Base-by-base conservation (phyloP, 2,329 filamentous ascomycete genomes). In the Apiospora rasikravindrae region DNA sequence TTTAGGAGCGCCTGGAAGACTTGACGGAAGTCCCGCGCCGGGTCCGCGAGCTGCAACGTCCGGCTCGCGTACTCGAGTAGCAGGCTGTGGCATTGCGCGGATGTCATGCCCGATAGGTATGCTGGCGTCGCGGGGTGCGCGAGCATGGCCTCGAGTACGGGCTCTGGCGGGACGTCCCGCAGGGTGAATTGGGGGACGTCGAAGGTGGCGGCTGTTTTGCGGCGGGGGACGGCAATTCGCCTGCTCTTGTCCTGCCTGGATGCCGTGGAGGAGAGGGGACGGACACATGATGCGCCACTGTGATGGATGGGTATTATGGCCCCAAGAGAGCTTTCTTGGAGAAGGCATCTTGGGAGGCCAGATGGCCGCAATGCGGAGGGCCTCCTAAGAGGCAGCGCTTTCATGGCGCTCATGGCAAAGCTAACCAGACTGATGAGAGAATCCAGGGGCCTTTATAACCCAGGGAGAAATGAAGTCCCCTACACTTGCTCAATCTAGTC, bases 61-160 rank as follows among this genome's bases (percentile, higher is more conserved):
- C 13, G 68, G 22, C 5, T n/a, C 19, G 22, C 68, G 47, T 49
- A 69, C 29, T 42, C 45, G 19, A 11, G 24, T 5, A 69, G 68
- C 22, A 57, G 33, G 47, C 5, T 11, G 22, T 11, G 47, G 68
- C 45, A 51, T 24, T 69, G 68, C 33, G 4, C n/a, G 33, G 4
- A 33, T 1, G 45, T 69, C 68, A 69, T 69, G 26, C 68, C 68
- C 47, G 26, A 29, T 4, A 69, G 45, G 47, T 69, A 69, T 2
- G 68, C 45, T 1, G 68, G 68, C 29, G 68, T 53, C 11, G 47
- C 47, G 22, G 45, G 45, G 68, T 69, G 68, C 22, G 16, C 19
- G 33, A 69, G 45, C 68, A 69, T 69, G 68, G 33, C 11, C 13
- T 57, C 22, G 1, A 69, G 47, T 2, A 51, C 29, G 6, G 11